A percentile compares a stretch with the other conserved stretches of the same genome.
Conservation (phyloP, 768 basidiomycete species). For the Leccinum sublutescens region DNA sequence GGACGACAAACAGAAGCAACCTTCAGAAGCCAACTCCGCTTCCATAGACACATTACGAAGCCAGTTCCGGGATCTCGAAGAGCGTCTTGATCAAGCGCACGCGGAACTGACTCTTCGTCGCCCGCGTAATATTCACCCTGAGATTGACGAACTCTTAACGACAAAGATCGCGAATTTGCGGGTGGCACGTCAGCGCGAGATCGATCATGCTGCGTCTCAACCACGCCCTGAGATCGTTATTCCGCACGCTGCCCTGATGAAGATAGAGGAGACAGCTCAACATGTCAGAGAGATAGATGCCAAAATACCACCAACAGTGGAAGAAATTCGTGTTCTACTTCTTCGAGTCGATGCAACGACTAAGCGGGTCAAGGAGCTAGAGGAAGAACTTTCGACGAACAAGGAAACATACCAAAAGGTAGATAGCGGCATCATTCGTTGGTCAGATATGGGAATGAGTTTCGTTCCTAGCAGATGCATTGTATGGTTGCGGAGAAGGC, state of each 20-base stretch:
- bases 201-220: conserved; percentile 15
- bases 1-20: background rate
- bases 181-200: conserved; percentile 20
- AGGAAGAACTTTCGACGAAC: conserved; percentile 21
- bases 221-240: conserved; percentile 22
- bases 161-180: conserved; percentile 22
- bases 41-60: conserved; percentile 12
- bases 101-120: conserved; percentile 30
- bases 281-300: conserved; percentile 21
- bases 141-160: conserved; percentile 20
- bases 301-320: conserved; percentile 24
- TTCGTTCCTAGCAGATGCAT: conserved; percentile 17
- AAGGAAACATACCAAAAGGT: conserved; percentile 22
- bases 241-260: conserved; percentile 12
- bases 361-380: conserved; percentile 19
- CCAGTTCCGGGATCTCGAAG: conserved; percentile 25
- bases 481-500: conserved; percentile 15
- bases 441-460: background rate
- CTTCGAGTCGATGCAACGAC: conserved; percentile 21
- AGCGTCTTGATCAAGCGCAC: conserved; percentile 31
- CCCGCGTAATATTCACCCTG: conserved; percentile 15
- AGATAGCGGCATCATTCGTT: background rate
- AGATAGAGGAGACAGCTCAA: conserved; percentile 19
- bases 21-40: background rate
- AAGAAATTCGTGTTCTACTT: conserved; percentile 28